A percentile compares a stretch with the other conserved stretches of the same genome.
Evolutionary conservation across 495 filamentous ascomycete genomes (phyloP).

Genomic region (Cladorrhinum samala): DNA sequence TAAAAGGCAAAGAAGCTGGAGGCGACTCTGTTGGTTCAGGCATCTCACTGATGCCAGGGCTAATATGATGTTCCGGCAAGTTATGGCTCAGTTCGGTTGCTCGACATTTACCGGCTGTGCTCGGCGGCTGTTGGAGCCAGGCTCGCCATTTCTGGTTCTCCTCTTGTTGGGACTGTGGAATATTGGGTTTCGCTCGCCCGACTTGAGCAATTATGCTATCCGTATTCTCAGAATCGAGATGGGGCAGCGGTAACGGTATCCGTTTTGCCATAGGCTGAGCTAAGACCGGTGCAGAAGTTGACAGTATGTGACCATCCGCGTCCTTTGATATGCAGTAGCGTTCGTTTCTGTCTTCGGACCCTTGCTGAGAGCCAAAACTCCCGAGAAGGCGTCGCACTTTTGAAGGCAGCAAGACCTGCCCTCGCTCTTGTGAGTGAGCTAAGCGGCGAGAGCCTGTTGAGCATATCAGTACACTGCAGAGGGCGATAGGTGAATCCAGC

Average conservation of each 20-base stretch:
- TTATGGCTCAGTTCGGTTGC: conserved; percentile 12
- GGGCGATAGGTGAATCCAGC: no score
- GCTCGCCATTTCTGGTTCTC: conserved; percentile 17
- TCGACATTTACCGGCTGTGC: conserved; percentile 5
- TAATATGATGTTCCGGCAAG: conserved; percentile 10
- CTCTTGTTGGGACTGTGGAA: conserved; percentile 16
- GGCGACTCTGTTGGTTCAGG: neutral
- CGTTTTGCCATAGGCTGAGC: conserved; percentile 15
- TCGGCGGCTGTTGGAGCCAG: conserved; percentile 17
- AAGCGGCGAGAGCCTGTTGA: no score
- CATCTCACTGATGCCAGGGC: conserved; percentile 23
- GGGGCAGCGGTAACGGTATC: neutral
- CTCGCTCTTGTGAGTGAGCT: no score
- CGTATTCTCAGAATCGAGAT: conserved; percentile 15
- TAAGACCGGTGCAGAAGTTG: conserved; percentile 7
- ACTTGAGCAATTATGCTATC: conserved; percentile 22
- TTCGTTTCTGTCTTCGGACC: neutral
- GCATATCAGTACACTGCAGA: no score
- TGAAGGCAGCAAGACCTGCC: no score
- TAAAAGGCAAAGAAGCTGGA: neutral
- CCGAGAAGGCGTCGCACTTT: no score
- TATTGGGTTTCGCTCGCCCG: conserved; percentile 9
- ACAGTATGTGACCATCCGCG: conserved; percentile 5
- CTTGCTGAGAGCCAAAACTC: no score
- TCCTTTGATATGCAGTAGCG: conserved; percentile 12